Conservation (phyloP, 2,329 filamentous ascomycete species). For the Exophiala dermatitidis region DNA sequence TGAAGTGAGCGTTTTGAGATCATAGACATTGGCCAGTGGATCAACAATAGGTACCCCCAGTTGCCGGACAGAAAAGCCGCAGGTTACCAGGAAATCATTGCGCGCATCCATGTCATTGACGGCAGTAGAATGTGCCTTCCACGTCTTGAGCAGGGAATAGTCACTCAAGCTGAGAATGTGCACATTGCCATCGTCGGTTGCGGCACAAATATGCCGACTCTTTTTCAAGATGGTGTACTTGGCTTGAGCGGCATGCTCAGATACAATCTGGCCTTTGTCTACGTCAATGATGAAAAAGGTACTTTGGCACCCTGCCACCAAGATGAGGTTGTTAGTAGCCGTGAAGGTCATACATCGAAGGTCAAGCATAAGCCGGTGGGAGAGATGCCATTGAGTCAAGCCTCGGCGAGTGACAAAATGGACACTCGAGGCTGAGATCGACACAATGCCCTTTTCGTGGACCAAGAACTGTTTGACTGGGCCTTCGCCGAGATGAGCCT, state of each 20-base stretch:
- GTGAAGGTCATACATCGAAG: constrained; percentile 94
- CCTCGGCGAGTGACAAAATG: constrained; percentile 84
- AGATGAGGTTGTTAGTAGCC: constrained; percentile 73
- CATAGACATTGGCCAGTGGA: constrained; percentile 89
- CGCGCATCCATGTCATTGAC: constrained; percentile 98
- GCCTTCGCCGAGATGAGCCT: constrained; percentile 69
- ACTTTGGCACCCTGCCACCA: constrained; percentile 80
- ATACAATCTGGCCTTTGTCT: constrained; percentile 64
- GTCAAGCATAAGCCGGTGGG: constrained; percentile 71
- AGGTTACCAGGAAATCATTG: constrained; percentile 90
- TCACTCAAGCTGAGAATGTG: constrained; percentile 76
- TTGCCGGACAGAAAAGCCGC: constrained; percentile 81
- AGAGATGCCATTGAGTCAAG: constrained; percentile 79
- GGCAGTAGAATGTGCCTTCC: constrained; percentile 80
- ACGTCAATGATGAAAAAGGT: constrained; percentile 72
- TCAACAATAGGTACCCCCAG: constrained; percentile 76
- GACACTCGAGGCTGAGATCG: constrained; percentile 72
- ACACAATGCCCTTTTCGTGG: constrained; percentile 82
- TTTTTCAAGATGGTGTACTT: constrained; percentile 90
- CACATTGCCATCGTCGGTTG: constrained; percentile 72
- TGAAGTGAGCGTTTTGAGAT: constrained; percentile 81
- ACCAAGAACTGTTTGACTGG: constrained; percentile 81
- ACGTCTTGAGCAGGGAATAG: constrained; percentile 72
- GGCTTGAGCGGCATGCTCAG: constrained; percentile 63
- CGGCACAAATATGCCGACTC: constrained; percentile 81